Conservation (phyloP, 495 filamentous ascomycete genomes). For the Tuber borchii region DNA sequence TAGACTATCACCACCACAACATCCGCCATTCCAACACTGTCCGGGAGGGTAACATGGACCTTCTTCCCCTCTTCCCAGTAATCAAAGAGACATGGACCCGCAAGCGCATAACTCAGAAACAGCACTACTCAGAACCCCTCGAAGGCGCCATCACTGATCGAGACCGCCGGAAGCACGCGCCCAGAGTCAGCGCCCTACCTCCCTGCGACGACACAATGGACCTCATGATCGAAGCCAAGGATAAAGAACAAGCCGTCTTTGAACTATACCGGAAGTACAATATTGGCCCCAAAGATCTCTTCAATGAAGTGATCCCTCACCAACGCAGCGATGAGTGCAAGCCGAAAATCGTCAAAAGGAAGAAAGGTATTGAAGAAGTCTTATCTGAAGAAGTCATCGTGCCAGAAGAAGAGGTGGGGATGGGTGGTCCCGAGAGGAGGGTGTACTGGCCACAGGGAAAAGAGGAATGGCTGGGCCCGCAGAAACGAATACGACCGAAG, state of each 20-base stretch:
- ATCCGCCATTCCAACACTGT: conserved; percentile 72
- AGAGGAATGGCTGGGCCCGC: conserved; percentile 83
- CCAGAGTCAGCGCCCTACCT: conserved; percentile 68
- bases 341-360: conserved; percentile 48
- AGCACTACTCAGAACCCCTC: conserved; percentile 87
- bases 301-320: conserved; percentile 74
- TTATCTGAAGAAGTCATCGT: conserved; percentile 49
- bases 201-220: conserved; percentile 79
- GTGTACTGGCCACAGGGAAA: conserved; percentile 89
- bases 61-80: conserved; percentile 60
- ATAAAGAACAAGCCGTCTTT: conserved; percentile 96
- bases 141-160: conserved; percentile 65
- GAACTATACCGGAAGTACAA: conserved; percentile 84
- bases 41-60: conserved; percentile 80
- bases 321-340: conserved; percentile 72
- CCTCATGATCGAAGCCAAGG: conserved; percentile 97
- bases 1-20: conserved; percentile 95
- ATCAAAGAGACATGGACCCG: conserved; percentile 80
- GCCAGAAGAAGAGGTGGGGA: conserved; percentile 65
- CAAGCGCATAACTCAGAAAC: conserved; percentile 85
- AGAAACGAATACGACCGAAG: conserved; percentile 62
- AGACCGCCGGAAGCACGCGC: conserved; percentile 76
- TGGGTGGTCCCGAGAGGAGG: conserved; percentile 78
- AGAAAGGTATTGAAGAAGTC: conserved; percentile 43
- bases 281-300: conserved; percentile 61